These are phyloP conservation scores for Striga asiatica DNA, from an alignment of 257 asterid genomes.

Conservation along the genomic window DNA sequence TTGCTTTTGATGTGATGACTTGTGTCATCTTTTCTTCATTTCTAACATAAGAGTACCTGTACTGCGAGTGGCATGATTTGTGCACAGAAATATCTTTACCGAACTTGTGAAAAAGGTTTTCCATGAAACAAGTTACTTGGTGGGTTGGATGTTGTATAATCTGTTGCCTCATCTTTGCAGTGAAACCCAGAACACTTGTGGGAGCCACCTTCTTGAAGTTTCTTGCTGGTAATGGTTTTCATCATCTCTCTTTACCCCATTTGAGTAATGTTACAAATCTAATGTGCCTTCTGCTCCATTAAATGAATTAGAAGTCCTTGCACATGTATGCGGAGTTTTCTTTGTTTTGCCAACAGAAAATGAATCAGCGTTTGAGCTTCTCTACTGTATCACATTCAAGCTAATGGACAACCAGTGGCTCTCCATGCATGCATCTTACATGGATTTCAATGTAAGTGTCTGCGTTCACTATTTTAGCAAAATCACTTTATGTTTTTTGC, in stretches of 20 bases:
- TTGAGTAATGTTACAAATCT: not conserved
- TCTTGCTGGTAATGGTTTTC: conserved; percentile 56
- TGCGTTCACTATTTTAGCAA: not conserved
- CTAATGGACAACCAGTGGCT: conserved; percentile 98
- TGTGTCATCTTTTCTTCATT: no score
- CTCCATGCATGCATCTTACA: conserved; percentile 92
- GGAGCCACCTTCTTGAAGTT: conserved; percentile 95
- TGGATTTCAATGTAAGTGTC: conserved; percentile 85
- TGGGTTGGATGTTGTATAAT: no score
- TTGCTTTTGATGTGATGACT: not conserved
- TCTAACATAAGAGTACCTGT: no score
- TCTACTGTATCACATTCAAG: conserved; percentile 91
- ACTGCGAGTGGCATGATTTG: not conserved
- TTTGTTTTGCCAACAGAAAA: conserved; percentile 43
- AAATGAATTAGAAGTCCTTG: conserved; percentile 2
- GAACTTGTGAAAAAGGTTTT: no score
- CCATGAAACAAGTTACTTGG: no score
- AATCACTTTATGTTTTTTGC: no score
- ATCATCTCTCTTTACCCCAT: not conserved
- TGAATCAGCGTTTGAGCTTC: conserved; percentile 89
- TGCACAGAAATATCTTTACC: not conserved
- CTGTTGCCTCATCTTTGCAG: conserved; percentile 33
- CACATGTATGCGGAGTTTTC: conserved; percentile 5
- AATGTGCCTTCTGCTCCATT: not conserved
- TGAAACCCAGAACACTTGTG: conserved; percentile 73